Base-by-base conservation (phyloP, 345 rosid species). In the Salix purpurea region DNA sequence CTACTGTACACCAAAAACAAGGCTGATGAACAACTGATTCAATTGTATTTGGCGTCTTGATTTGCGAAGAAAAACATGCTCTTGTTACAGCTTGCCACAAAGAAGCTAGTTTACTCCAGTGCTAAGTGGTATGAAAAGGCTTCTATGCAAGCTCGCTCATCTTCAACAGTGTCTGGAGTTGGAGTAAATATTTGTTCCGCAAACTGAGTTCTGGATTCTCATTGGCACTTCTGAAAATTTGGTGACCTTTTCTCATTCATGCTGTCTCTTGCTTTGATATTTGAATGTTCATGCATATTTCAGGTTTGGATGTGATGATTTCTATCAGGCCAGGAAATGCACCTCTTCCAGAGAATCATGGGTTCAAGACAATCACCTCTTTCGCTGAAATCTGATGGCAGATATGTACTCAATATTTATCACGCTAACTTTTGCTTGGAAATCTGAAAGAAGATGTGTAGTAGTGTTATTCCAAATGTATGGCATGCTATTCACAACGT, bases 371-470 rank as follows among this genome's bases (percentile, higher is more conserved):
- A 24, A 67, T 82, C 52, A 82, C 28, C 56, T 71, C 74, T 24
- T 82, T 82, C 30, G 48, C 77, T 26, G 81, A 77, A 73, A 77
- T 77, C 67, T 77, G 54, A 81, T 62, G 4, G 13, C 50, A 76
- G 69, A 69, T 44, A 10, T 23, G 62, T 69, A 19, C 24, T 28
- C 18, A 10, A 61, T 7, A 16, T 18, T 68, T 19, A 18, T 56
- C 52, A 37, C 40, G 21, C 40, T 28, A 6, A 30, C 11, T 89
- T 3, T 1, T 8, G 89, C 79, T 79, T 76, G 13, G 91, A 89
- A 70, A 84, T 90, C 83, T 90, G 83, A 87, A 65, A 66, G 85
- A 72, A 24, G 46, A 5, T 42, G 4, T 46, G 60, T 7, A n/a
- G 14, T 4, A 0, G 28, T 58, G 13, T 58, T n/a, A 11, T 58